A percentile compares a stretch with the other conserved stretches of the same genome.
Evolutionary conservation across 176 grass and related monocot genomes (phyloP).

Genomic region (Thalia dealbata): DNA sequence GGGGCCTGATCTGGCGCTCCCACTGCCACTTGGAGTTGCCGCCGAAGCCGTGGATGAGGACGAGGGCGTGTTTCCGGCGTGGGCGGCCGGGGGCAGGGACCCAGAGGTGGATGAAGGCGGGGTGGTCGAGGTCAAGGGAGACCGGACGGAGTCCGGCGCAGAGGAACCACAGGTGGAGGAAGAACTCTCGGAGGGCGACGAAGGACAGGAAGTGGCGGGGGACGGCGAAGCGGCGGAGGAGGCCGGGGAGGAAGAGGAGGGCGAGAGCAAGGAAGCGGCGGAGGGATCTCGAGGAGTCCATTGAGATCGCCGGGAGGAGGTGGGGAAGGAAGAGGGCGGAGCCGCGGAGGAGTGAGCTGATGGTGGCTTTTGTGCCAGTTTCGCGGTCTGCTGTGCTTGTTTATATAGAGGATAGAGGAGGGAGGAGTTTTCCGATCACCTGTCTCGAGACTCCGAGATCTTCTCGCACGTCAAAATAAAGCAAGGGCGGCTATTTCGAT

Average conservation of each 20-base stretch:
- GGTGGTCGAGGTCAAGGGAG: neutral
- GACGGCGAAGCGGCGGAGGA: conserved; percentile 42
- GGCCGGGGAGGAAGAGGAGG: conserved; percentile 40
- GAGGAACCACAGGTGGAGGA: conserved; percentile 41
- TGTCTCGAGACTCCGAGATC: too few species aligned
- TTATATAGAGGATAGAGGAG: neutral
- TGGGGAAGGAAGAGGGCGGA: neutral
- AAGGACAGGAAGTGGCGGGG: conserved; percentile 49
- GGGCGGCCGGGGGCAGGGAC: conserved; percentile 26
- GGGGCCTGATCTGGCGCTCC: conserved; percentile 25
- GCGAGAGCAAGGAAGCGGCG: conserved; percentile 29
- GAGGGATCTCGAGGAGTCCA: neutral
- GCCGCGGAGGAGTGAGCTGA: neutral
- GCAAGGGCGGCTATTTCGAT: too few species aligned
- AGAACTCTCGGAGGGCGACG: conserved; percentile 14
- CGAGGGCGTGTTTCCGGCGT: conserved; percentile 26
- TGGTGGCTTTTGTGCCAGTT: neutral
- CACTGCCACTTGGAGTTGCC: conserved; percentile 50
- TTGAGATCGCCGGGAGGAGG: neutral
- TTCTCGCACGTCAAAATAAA: too few species aligned
- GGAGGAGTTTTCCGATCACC: neutral
- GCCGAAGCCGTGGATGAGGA: conserved; percentile 43
- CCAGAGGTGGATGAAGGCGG: conserved; percentile 73
- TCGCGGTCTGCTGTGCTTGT: neutral
- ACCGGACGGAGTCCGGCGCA: conserved; percentile 29